Base-by-base conservation (phyloP, 768 basidiomycete species). In the Pleurotus giganteus region DNA sequence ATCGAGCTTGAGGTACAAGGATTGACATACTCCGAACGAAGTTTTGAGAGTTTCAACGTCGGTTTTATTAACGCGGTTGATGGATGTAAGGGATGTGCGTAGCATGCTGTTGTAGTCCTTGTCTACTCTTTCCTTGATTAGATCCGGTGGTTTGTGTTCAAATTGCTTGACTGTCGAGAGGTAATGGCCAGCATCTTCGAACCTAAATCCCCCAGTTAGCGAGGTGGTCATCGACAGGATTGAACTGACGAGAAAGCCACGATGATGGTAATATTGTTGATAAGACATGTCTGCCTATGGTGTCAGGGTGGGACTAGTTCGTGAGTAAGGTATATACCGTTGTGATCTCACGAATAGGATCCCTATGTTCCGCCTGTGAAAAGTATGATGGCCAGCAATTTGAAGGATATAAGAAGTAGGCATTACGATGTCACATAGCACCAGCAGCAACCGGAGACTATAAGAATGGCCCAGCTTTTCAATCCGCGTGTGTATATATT, bases 31-130 rank as follows among this genome's bases (percentile, higher is more conserved):
- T 31, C 94, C 95, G 61, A 95, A 87, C n/a, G 92, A 88, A 2
- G 88, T 87, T 19, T 91, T 83, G 37, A 99, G 75, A 3, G 96
- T 98, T 70, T 92, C 86, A 1, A 95, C 93, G 63, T 99, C 97
- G 3, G 96, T 98, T 76, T 96, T 97, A 72, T 98, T 98, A 58
- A 99, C 92, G 61, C 91, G 93, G 65, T 83, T 88, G 63, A 98
- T 91, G 59, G 83, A 85, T 1, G 96, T 98, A 24, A 99, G 76
- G 1, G 91, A 81, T 17, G 84, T 82, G 54, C 89, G 89, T 12
- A 98, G 69, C 63, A 94, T 80, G 6, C 93, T 84, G 58, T 79
- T 72, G 64, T 97, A 93, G 62, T 92, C 89, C 60, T 94, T 92
- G 68, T 97, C 94, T 26, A 91, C 77, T 41, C 93, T 88, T 66